Evolutionary conservation across 106 monocot species (phyloP), one percentile per base, ranked within the genome.

Genomic region (Phalaenopsis aphrodite): DNA sequence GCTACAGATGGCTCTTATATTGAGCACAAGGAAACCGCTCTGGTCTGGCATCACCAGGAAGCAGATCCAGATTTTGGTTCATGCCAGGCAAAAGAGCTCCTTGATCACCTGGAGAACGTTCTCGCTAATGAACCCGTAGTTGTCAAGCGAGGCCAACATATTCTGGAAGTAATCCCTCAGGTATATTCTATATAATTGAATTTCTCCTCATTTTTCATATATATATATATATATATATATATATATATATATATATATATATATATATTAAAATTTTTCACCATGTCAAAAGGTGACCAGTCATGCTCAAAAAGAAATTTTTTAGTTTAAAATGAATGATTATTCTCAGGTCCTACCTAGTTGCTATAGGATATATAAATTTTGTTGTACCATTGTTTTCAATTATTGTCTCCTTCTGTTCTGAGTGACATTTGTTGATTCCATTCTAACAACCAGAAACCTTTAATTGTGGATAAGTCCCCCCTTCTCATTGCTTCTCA

Each of bases 31-130:
- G 92, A 93, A 48, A 93, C 85, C 65, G 92, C 86, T 68, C 61
- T 90, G 14, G 92, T 93, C 8, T 93, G 92, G 92, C 92, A 93
- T 71, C 90, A 93, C 52, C 88, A 93, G 72, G 88, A 93, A 43
- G 92, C 92, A 8, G 92, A 93, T 75, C 90, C 92, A 10, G 92
- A 90, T 79, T 90, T 90, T 42, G 87, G 90, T 10, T 87, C 90
- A 14, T 90, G 85, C 69, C 90, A 90, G 75, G 92, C 90, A 4
- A 93, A 93, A 69, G 92, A 93, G 52, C 88, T 93, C 45, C 86
- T 93, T 41, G 92, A 93, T 74, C 92, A 93, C 68, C 77, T 93
- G 0, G 90, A 90, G 67, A 93, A 83, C 65, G 92, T 93, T 49
- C 89, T 93, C 41, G 88, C 92, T 0, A 93, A 93, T 38, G 92